Percentiles rank a stretch among this genome's conserved stretches.
These are phyloP conservation scores for Podospora tetraspora DNA, from an alignment of 495 filamentous ascomycete species.

Conservation along the genomic window DNA sequence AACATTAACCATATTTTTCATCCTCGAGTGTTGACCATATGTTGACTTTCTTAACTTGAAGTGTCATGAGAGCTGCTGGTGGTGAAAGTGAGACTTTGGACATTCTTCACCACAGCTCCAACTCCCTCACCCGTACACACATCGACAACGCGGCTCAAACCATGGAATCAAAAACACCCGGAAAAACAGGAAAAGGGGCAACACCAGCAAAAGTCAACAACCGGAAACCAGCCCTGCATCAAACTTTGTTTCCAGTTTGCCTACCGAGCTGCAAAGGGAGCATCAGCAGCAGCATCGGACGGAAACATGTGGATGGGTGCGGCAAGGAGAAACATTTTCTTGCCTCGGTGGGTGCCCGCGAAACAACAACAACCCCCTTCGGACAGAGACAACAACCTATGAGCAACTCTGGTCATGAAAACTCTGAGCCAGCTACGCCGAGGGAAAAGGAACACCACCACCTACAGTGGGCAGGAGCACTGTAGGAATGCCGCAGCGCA, in stretches of 20 bases:
- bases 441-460: not conserved
- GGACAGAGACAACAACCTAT: not conserved
- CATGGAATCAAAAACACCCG: not conserved
- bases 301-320: not conserved
- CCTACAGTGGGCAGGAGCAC: not conserved
- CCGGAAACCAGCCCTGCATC: not conserved
- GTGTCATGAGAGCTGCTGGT: too few species aligned
- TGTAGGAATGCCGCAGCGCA: not conserved
- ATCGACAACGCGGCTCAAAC: not conserved
- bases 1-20: not conserved
- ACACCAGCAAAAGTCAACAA: not conserved
- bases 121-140: too few species aligned
- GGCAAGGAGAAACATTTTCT: not conserved
- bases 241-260: not conserved
- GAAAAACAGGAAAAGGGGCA: not conserved
- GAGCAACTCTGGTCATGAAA: not conserved
- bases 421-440: not conserved
- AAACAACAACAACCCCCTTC: not conserved
- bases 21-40: not conserved
- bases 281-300: not conserved
- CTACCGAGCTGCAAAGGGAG: not conserved
- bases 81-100: not conserved
- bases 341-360: not conserved
- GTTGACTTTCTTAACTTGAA: too few species aligned
- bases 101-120: too few species aligned